These are phyloP conservation scores for Mycocentrospora acerina DNA, from an alignment of 2,329 filamentous ascomycete genomes.

Conservation along the genomic window DNA sequence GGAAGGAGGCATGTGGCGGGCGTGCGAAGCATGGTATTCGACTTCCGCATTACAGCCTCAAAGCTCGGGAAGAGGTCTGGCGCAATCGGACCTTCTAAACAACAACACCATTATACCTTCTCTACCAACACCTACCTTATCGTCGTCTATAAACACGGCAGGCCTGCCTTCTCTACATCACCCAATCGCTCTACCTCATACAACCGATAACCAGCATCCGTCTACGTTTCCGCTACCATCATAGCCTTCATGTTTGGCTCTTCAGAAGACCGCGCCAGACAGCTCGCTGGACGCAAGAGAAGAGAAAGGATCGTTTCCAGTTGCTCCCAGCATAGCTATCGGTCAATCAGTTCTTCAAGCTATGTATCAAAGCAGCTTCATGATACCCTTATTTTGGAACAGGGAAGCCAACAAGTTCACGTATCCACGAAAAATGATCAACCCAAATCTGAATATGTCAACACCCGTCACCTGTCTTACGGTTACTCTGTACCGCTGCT, in stretches of 20 bases:
- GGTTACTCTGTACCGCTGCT: no score
- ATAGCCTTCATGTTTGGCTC: conserved; percentile 33
- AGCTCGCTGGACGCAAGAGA: conserved; percentile 35
- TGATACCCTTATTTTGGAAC: conserved; percentile 7
- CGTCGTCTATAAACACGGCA: conserved; percentile 7
- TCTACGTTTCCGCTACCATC: conserved; percentile 4
- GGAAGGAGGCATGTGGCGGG: no score
- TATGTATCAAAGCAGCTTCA: conserved; percentile 9
- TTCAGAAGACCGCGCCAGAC: conserved; percentile 37
- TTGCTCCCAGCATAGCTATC: conserved; percentile 17
- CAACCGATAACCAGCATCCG: conserved; percentile 5
- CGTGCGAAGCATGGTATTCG: no score
- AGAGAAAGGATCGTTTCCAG: conserved; percentile 26
- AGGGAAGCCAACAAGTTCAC: conserved; percentile 1
- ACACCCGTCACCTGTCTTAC: no score
- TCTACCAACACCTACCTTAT: background rate
- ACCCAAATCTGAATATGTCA: no score
- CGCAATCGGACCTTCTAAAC: background rate
- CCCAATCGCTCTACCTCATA: conserved; percentile 6
- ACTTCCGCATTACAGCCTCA: no score
- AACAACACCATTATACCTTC: conserved; percentile 11
- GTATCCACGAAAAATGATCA: no score
- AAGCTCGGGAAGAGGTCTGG: background rate
- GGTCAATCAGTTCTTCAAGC: conserved; percentile 16
- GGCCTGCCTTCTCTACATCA: conserved; percentile 1